Percentiles rank a stretch among this genome's conserved stretches.
phyloP scores from a whole-genome alignment of 352 stramenopile species.

The Globisporangium recalcitrans region DNA sequence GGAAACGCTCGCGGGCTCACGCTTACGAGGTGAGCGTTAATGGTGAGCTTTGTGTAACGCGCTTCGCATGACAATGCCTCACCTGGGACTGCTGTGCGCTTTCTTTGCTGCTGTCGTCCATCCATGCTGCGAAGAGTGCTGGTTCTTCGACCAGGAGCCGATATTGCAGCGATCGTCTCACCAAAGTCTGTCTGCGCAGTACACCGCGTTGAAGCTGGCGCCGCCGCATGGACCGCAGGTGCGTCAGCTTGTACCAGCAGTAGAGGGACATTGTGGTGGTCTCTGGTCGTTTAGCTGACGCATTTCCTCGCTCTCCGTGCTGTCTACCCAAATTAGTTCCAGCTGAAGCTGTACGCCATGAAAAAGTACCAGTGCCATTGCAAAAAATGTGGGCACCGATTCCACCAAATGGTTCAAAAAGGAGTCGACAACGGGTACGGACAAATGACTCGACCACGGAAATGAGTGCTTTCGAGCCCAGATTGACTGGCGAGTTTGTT shows the following conservation, averaged over 20 bases:
- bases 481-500: background rate
- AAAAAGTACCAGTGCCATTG: conserved; percentile 80
- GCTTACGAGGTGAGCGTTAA: conserved; percentile 53
- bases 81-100: too few species aligned
- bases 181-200: conserved; percentile 36
- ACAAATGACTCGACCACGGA: too few species aligned
- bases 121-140: conserved; percentile 60
- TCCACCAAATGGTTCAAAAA: conserved; percentile 80
- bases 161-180: conserved; percentile 31
- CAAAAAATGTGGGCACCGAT: conserved; percentile 49
- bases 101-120: background rate
- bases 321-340: conserved; percentile 55
- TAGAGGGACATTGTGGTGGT: background rate
- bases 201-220: conserved; percentile 66
- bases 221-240: conserved; percentile 74
- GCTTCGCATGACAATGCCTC: too few species aligned
- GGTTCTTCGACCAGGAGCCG: conserved; percentile 83
- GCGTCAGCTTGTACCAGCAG: background rate
- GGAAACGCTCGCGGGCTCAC: conserved; percentile 35
- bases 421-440: conserved; percentile 84
- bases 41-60: too few species aligned
- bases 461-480: too few species aligned
- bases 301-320: background rate
- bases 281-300: background rate
- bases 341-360: conserved; percentile 81